Percentiles rank a stretch among this genome's conserved stretches.
phyloP scores from a whole-genome alignment of 768 basidiomycete species.

The Lanmaoa pseudosensibilis region DNA sequence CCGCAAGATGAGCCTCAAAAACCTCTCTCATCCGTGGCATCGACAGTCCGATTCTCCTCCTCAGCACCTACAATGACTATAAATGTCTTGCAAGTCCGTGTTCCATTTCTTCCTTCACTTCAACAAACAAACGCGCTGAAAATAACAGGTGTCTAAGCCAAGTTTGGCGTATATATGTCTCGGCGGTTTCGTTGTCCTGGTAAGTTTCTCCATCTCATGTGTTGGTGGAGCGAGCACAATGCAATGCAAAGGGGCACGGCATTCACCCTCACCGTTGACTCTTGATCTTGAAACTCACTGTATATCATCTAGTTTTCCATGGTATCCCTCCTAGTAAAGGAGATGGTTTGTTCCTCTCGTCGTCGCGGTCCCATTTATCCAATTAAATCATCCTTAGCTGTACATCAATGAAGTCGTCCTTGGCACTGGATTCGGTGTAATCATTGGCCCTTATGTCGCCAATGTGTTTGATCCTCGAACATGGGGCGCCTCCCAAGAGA shows the following conservation, averaged over 20 bases:
- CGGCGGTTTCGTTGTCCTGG: constrained; percentile 55
- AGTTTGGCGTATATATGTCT: constrained; percentile 62
- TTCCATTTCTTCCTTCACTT: background rate
- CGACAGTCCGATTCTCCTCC: too few relatives aligned
- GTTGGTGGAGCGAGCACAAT: background rate
- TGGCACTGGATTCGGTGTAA: constrained; percentile 63
- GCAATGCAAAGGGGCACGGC: background rate
- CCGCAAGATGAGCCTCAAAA: too few relatives aligned
- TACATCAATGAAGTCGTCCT: constrained; percentile 95
- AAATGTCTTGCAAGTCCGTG: constrained; percentile 29
- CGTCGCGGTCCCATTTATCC: background rate
- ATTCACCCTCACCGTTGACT: background rate
- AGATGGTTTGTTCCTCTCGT: constrained; percentile 51
- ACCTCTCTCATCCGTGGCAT: background rate
- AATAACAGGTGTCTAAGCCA: constrained; percentile 48
- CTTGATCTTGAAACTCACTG: background rate
- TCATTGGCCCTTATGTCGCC: constrained; percentile 72
- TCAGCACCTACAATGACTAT: constrained; percentile 15
- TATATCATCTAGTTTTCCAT: constrained; percentile 65
- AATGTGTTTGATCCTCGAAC: constrained; percentile 73
- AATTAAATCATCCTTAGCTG: constrained; percentile 41
- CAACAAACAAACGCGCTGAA: constrained; percentile 25
- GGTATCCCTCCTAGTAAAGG: constrained; percentile 79
- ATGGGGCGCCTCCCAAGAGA: constrained; percentile 61
- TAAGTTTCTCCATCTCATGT: constrained; percentile 21